phyloP scores from a whole-genome alignment of 805 yeast genomes.

The Metschnikowia matae region DNA sequence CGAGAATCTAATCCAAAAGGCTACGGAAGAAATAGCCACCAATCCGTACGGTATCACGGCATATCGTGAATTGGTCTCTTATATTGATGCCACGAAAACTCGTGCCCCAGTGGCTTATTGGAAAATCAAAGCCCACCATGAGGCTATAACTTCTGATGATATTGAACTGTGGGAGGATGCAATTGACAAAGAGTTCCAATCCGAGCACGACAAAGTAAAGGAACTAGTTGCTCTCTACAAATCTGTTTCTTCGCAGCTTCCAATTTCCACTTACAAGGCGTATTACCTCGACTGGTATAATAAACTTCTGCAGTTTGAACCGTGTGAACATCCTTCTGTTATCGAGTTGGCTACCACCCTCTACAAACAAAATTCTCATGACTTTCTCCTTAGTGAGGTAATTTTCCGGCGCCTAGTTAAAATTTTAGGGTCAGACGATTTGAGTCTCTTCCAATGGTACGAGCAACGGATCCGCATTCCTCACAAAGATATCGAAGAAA shows the following conservation, averaged over 20 bases:
- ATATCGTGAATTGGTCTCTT: neutral
- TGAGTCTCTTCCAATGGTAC: constrained; percentile 21
- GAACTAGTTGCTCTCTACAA: neutral
- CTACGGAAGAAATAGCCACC: neutral
- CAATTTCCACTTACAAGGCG: neutral
- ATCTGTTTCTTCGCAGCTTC: neutral
- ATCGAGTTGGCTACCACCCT: neutral
- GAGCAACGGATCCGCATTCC: constrained; percentile 36
- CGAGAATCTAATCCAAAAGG: neutral
- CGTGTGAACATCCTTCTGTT: neutral
- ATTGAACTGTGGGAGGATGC: constrained; percentile 8
- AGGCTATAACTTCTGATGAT: constrained; percentile 5
- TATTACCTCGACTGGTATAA: neutral
- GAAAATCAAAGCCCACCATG: constrained; percentile 1
- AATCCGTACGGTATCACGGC: neutral
- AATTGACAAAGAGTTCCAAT: constrained; percentile 1
- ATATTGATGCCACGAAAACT: neutral
- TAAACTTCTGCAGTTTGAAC: neutral
- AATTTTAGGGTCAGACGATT: constrained; percentile 5
- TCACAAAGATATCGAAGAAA: constrained; percentile 37
- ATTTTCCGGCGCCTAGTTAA: constrained; percentile 21
- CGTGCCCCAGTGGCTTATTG: constrained; percentile 3
- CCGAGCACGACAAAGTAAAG: neutral
- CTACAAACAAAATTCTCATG: constrained; percentile 15
- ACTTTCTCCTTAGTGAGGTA: constrained; percentile 19